These are phyloP conservation scores for Saccharomycopsis javanensis DNA, from an alignment of 805 yeast species.

Conservation along the genomic window DNA sequence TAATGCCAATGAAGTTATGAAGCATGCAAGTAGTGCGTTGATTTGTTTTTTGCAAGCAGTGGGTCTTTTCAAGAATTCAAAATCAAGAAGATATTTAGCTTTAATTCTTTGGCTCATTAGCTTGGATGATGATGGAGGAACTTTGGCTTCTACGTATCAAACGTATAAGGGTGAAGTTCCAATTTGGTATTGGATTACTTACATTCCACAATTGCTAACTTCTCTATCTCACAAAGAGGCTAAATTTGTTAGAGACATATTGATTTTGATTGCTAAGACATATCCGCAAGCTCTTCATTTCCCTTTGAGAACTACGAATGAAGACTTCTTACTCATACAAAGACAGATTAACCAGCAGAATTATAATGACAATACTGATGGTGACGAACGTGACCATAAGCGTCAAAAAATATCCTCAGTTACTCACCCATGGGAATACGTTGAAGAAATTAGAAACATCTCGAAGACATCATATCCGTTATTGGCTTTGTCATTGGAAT, in stretches of 20 bases:
- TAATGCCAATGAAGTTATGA: constrained; percentile 33
- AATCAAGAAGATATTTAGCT: constrained; percentile 78
- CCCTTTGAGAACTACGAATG: constrained; percentile 90
- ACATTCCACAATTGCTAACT: constrained; percentile 86
- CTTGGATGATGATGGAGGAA: constrained; percentile 75
- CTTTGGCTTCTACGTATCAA: constrained; percentile 79
- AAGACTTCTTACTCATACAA: constrained; percentile 82
- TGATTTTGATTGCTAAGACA: constrained; percentile 87
- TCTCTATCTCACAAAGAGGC: constrained; percentile 90
- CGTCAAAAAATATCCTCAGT: constrained; percentile 21
- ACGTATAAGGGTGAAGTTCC: constrained; percentile 93
- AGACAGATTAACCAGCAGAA: constrained; percentile 47
- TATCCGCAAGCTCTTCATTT: constrained; percentile 97
- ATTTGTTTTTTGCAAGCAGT: constrained; percentile 97
- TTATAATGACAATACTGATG: constrained; percentile 3
- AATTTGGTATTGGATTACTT: constrained; percentile 98
- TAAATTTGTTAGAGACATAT: constrained; percentile 71
- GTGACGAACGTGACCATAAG: not conserved
- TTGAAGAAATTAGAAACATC: constrained; percentile 87
- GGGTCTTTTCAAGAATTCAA: constrained; percentile 86
- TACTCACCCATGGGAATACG: constrained; percentile 90
- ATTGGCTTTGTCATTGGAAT: constrained; percentile 83
- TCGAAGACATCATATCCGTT: constrained; percentile 94
- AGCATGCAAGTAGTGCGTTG: constrained; percentile 85
- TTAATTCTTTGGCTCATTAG: constrained; percentile 90